A percentile compares a stretch with the other conserved stretches of the same genome.
Conservation (phyloP, 495 filamentous ascomycete species). For the Copromyces sp. region DNA sequence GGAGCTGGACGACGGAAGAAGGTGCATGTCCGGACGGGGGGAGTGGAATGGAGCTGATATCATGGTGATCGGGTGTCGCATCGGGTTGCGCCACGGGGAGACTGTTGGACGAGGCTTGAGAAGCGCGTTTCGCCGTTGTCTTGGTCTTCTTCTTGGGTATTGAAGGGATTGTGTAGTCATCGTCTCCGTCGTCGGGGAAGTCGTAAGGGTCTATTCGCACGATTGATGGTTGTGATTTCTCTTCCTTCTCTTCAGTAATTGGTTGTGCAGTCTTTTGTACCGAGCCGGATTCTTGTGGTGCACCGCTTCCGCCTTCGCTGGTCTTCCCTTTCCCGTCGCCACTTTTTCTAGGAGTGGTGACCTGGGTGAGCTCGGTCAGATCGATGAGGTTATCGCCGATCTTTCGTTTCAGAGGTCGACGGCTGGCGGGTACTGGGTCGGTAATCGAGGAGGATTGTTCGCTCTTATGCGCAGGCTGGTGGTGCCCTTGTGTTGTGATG, state of each 20-base stretch:
- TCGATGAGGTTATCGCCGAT: not conserved
- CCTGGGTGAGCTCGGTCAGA: conserved; percentile 11
- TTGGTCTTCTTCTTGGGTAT: conserved; percentile 1
- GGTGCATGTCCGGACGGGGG: not conserved
- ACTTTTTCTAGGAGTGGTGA: conserved; percentile 12
- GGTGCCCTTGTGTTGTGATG: not conserved
- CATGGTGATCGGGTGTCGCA: not conserved
- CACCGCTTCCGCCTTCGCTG: not conserved
- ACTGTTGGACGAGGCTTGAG: not conserved
- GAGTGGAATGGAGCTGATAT: not conserved
- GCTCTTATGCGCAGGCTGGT: not conserved
- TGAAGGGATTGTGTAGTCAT: conserved; percentile 4
- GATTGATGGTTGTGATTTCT: not conserved
- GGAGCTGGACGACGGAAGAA: not conserved
- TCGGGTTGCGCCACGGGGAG: not conserved
- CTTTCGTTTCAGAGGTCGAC: conserved; percentile 1
- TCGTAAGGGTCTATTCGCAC: not conserved
- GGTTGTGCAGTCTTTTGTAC: conserved; percentile 1
- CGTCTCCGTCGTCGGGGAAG: conserved; percentile 3
- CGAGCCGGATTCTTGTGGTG: not conserved
- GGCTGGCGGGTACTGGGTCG: conserved; percentile 8
- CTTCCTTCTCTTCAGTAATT: not conserved
- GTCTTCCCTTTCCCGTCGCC: not conserved
- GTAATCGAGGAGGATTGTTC: conserved; percentile 9
- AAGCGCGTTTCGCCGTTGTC: not conserved